A percentile compares a stretch with the other conserved stretches of the same genome.
These are phyloP conservation scores for Mycena kentingensis DNA, from an alignment of 768 basidiomycete species.

Conservation along the genomic window DNA sequence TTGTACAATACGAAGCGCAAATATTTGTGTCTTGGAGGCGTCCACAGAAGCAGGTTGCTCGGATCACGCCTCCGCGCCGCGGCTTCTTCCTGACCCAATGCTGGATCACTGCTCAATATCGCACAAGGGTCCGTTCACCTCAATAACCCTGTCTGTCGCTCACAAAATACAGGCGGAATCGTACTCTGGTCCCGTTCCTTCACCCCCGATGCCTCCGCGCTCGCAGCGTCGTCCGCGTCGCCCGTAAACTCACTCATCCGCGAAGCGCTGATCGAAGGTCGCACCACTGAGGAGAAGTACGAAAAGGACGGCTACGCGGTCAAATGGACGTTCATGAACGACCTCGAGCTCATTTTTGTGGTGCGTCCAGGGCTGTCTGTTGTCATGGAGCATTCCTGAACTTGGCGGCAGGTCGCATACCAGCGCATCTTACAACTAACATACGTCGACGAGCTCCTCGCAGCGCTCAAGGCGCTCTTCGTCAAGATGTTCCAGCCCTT, in stretches of 20 bases:
- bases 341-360: slow-evolving; percentile 95
- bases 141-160: not conserved
- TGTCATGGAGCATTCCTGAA: too few species aligned
- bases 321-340: slow-evolving; percentile 94
- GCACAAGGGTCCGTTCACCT: slow-evolving; percentile 67
- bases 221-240: slow-evolving; percentile 70
- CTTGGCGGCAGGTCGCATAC: slow-evolving; percentile 94
- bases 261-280: slow-evolving; percentile 90
- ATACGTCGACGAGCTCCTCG: slow-evolving; percentile 88
- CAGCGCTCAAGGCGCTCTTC: slow-evolving; percentile 80
- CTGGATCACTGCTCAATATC: slow-evolving; percentile 96
- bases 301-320: slow-evolving; percentile 95
- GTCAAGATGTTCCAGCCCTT: slow-evolving; percentile 85
- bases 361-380: too few species aligned
- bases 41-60: not conserved
- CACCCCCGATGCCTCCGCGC: slow-evolving; percentile 77
- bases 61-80: not conserved
- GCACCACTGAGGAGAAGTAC: slow-evolving; percentile 78
- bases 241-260: slow-evolving; percentile 88
- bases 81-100: slow-evolving; percentile 46
- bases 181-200: slow-evolving; percentile 95
- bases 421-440: slow-evolving; percentile 94
- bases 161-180: slow-evolving; percentile 66
- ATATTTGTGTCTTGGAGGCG: not conserved
- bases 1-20: not conserved